Evolutionary conservation across 1,139 yeast species (phyloP), one percentile per base, ranked within the genome.

Genomic region (Geotrichum bryndzae): DNA sequence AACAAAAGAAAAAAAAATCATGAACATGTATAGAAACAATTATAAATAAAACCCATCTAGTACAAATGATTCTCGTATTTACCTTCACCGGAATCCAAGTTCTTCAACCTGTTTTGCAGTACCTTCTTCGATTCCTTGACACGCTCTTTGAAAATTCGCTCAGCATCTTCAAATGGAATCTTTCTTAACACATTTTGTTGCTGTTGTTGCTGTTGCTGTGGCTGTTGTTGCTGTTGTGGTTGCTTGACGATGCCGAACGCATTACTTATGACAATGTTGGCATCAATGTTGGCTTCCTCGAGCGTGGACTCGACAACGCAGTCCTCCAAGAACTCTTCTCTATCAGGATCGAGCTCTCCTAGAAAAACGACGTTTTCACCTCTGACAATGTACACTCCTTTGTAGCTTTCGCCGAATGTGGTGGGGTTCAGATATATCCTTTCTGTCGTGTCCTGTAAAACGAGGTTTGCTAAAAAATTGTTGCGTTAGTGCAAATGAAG

Each of bases 331-430:
- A 45, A 84, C 71, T 88, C 96, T 74, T 92, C 97, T 68, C 79
- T 83, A 71, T 90, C 97, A 66, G 91, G 88, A 74, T 94, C 97
- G 51, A 94, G 82, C 73, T 94, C 98, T 27, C 99, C 99, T 75
- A 94, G 76, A 85, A 92, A 84, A n/a, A 92, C 96, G 18, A 94
- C 96, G 70, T 94, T 94, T 75, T 94, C 99, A 66, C 99, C 99
- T 76, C 99, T 88, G 51, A 95, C 88, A 79, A 95, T 84, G 71
- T 87, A 88, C 58, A 90, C 90, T 1, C 96, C 96, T 61, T 90
- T 82, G 63, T 82, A 81, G 31, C 79, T 80, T 73, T 94, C 97
- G 6, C 90, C 96, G 72, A 85, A 94, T 67, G 78, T 68, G 68
- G 80, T 69, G 69, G 80, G 73, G 60, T 80, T 74, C 66, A 88